Base-by-base conservation (phyloP, 768 basidiomycete genomes). In the Cantharellus cinnabarinus region DNA sequence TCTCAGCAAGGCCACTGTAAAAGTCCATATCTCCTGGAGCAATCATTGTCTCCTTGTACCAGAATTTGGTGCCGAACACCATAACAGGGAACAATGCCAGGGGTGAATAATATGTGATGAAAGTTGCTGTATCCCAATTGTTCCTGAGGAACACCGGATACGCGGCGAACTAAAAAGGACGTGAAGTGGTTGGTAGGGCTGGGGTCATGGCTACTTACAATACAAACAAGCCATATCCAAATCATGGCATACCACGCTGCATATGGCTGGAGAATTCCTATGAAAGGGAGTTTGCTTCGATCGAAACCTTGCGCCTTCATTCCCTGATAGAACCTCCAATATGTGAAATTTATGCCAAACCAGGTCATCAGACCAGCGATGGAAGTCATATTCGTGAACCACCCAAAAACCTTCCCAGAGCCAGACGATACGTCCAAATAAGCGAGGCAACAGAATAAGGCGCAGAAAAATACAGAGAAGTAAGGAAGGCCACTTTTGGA, bases 51-150 rank as follows among this genome's bases (percentile, higher is more conserved):
- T 71, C 70, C 59, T 73, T 77, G 67, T 73, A 76, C 44, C 83
- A 60, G 35, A 54, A 54, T 65, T 78, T 79, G 60, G 81, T 77
- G 15, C 70, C 74, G 42, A 75, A 4, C 69, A 85, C 93, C 42
- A 94, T 66, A 56, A 89, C 58, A 29, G 87, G 87, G 79, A 90
- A 89, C 40, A 82, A 58, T 20, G 66, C 62, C 41, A 63, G 58
- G 50, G 83, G 85, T 50, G 90, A 67, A 69, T 93, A 94, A 68
- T 79, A 87, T 29, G 89, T 89, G 58, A 93, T 74, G 64, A 93
- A 93, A 15, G 69, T 75, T 38, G 77, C 80, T 10, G 73, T 73
- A 38, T 68, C 66, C 87, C 80, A 83, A 0, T 70, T 57, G 51
- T 50, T 58, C 40, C 53, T 58, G 50, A 61, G 54, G 53, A 62